Evolutionary conservation across 2,329 filamentous ascomycete genomes (phyloP), one percentile per base, ranked within the genome.

Genomic region (Diaporthe vexans): DNA sequence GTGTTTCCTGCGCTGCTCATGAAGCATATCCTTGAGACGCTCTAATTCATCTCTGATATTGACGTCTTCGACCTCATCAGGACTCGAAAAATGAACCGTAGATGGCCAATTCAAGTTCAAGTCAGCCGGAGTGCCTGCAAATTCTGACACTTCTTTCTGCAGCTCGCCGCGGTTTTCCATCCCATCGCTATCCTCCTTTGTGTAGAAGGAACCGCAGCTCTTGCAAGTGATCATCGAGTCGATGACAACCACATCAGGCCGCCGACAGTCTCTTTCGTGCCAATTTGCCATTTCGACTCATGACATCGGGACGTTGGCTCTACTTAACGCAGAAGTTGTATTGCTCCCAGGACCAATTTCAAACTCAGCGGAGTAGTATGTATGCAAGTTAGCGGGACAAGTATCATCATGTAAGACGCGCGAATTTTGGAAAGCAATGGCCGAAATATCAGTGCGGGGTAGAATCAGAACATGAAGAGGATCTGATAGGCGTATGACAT

Each of bases 141-240:
- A 6, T 63, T 33, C n/a, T 21, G 58, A 46, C 24, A 46, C n/a
- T 46, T 1, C 58, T 29, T 19, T 46, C 8, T 7, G 9, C 21
- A 63, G 40, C 7, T 46, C 40, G 58, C 37, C 24, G 3, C 5
- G 5, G 24, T 21, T 40, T 2, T 8, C 24, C 17, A 17, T 26
- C 4, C 21, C 58, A 21, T 63, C 40, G 13, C 8, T 19, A 9
- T 17, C 17, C 11, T 63, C 37, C 11, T 40, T 7, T 11, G 4
- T 46, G 24, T 63, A 63, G 17, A 63, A 63, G 24, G 58, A 63
- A 4, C 58, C 58, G 24, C 58, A 63, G 58, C 58, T 63, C 58
- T 46, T 46, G 58, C 37, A 63, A 26, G 58, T 46, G 9, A 40
- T 40, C 58, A 63, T 63, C 37, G 37, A 21, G 37, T 63, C 58